phyloP scores from a whole-genome alignment of 257 asterid genomes.

The Solanum phureja region DNA sequence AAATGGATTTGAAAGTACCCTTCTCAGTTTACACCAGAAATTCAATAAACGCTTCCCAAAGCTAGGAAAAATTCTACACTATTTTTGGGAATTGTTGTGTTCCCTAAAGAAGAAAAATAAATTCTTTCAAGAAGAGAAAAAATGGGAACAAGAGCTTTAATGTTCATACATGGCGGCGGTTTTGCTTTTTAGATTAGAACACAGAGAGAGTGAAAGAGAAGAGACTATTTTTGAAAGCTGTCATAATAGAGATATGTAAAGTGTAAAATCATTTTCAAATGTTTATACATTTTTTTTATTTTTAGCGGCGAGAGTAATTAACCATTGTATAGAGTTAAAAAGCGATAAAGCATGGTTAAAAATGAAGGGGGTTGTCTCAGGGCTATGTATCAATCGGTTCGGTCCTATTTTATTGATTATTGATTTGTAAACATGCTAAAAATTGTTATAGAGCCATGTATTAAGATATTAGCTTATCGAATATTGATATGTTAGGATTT shows the following conservation, averaged over 20 bases:
- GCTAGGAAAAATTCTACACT: not conserved
- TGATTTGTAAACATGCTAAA: fast-evolving
- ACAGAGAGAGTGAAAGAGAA: not conserved
- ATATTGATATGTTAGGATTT: no score
- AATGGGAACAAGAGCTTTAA: conserved; percentile 19
- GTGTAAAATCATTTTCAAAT: conserved; percentile 1
- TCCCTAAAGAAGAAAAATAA: not conserved
- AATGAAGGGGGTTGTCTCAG: not conserved
- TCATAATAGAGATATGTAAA: not conserved
- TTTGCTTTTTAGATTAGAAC: not conserved
- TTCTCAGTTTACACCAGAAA: not conserved
- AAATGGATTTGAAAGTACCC: not conserved
- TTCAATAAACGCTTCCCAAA: not conserved
- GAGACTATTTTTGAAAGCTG: conserved; percentile 9
- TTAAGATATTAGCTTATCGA: no score
- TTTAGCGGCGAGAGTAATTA: not conserved
- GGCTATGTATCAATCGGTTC: no score
- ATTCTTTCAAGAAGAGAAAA: conserved; percentile 10
- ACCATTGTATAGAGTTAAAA: not conserved
- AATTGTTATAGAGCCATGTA: no score
- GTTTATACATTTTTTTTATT: conserved; percentile 3
- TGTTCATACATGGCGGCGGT: conserved; percentile 17
- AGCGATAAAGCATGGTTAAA: conserved; percentile 19
- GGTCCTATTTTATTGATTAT: no score
- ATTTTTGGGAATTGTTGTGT: not conserved